A percentile compares a stretch with the other conserved stretches of the same genome.
phyloP scores from a whole-genome alignment of 441 rosid species.

The Theobroma grandiflorum region DNA sequence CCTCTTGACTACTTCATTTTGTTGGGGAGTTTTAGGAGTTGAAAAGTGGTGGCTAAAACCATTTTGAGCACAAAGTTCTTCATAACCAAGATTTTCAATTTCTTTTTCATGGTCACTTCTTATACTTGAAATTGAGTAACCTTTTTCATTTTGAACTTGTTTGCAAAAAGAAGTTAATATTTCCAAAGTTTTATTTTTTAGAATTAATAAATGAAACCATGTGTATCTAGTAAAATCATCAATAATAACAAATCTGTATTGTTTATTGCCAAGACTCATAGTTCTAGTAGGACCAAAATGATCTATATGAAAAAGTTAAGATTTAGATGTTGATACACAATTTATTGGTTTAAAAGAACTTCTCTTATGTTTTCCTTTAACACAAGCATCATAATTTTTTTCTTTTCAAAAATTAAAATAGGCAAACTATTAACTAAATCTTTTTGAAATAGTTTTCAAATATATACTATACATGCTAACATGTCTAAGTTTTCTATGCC shows the following conservation, averaged over 20 bases:
- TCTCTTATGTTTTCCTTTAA: not conserved
- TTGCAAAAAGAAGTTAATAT: not conserved
- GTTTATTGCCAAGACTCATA: not conserved
- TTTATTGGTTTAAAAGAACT: not conserved
- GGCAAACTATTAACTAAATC: too few relatives aligned
- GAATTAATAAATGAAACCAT: not conserved
- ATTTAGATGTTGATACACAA: not conserved
- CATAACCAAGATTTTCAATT: not conserved
- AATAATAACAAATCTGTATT: not conserved
- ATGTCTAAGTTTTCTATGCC: too few relatives aligned
- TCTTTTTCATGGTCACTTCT: not conserved
- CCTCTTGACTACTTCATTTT: not conserved
- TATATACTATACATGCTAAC: too few relatives aligned
- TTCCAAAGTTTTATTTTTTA: not conserved
- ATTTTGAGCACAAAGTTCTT: not conserved
- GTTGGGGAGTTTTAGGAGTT: not conserved
- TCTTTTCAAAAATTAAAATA: not conserved
- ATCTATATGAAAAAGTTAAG: not conserved
- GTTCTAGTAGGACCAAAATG: not conserved
- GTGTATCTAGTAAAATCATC: not conserved
- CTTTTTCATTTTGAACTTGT: not conserved
- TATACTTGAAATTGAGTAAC: not conserved
- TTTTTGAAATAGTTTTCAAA: too few relatives aligned
- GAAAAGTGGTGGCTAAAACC: not conserved
- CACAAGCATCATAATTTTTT: too few relatives aligned